Percentiles rank a stretch among this genome's conserved stretches.
phyloP scores from a whole-genome alignment of 805 yeast genomes.

The Pichia manshurica region DNA sequence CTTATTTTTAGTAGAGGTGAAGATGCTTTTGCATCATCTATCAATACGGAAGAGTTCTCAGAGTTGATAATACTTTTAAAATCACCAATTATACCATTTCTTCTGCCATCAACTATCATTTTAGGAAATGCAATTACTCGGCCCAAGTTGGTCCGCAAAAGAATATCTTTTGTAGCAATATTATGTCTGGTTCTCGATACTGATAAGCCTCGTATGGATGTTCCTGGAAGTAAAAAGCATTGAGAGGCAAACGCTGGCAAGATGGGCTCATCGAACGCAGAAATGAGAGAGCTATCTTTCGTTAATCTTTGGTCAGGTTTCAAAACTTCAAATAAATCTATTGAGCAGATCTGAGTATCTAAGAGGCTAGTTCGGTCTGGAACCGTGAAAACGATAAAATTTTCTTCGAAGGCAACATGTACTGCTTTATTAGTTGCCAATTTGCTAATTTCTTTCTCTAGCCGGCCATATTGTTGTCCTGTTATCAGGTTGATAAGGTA shows the following conservation, averaged over 20 bases:
- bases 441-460: slow-evolving; percentile 24
- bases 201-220: slow-evolving; percentile 41
- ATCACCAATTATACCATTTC: slow-evolving; percentile 31
- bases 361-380: slow-evolving; percentile 41
- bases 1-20: slow-evolving; percentile 20
- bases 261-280: slow-evolving; percentile 17
- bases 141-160: slow-evolving; percentile 55
- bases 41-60: not conserved
- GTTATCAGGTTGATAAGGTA: slow-evolving; percentile 61
- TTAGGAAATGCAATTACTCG: slow-evolving; percentile 69
- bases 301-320: slow-evolving; percentile 42
- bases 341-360: slow-evolving; percentile 52
- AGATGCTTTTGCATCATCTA: slow-evolving; percentile 25
- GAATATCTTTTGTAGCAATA: slow-evolving; percentile 59
- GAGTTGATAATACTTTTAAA: slow-evolving; percentile 36
- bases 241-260: slow-evolving; percentile 47
- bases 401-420: slow-evolving; percentile 64
- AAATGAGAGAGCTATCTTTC: slow-evolving; percentile 13
- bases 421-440: slow-evolving; percentile 21
- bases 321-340: slow-evolving; percentile 73
- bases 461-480: slow-evolving; percentile 49
- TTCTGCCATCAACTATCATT: slow-evolving; percentile 57
- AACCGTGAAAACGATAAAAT: slow-evolving; percentile 73
- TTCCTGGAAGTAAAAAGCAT: slow-evolving; percentile 59
- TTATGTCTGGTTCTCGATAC: slow-evolving; percentile 59